These are phyloP conservation scores for Salvia miltiorrhiza DNA, from an alignment of 257 asterid genomes.

Conservation along the genomic window DNA sequence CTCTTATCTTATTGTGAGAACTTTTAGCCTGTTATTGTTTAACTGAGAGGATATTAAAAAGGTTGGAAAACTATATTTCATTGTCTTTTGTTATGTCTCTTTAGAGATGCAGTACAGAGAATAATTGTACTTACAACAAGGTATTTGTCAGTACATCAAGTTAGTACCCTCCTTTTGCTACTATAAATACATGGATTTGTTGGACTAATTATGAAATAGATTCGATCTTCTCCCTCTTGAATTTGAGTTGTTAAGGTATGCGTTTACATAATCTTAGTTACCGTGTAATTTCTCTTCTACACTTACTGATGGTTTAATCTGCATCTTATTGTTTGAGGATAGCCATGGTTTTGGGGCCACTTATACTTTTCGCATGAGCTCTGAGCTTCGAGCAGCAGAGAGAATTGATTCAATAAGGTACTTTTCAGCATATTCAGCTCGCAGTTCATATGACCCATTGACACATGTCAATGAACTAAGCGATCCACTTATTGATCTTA, in stretches of 20 bases:
- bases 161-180: not conserved
- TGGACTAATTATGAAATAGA: not conserved
- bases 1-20: not conserved
- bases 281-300: not conserved
- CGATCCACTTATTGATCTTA: not conserved
- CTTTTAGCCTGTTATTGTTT: not conserved
- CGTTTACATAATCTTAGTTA: slow-evolving; percentile 1
- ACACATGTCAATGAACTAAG: not conserved
- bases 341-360: not conserved
- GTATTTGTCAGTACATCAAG: slow-evolving; percentile 3
- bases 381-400: not conserved
- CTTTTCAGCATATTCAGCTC: not conserved
- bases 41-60: not conserved
- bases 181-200: slow-evolving; percentile 8
- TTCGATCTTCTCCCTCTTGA: not conserved
- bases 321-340: not conserved
- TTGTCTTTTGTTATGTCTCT: not conserved
- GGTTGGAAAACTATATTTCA: not conserved
- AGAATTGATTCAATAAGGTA: slow-evolving; percentile 10
- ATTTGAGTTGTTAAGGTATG: not conserved
- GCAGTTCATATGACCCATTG: not conserved
- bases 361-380: not conserved
- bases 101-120: slow-evolving; percentile 1
- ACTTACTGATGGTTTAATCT: not conserved
- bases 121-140: slow-evolving; percentile 17